These are phyloP conservation scores for Penicillium chermesinum DNA, from an alignment of 495 filamentous ascomycete species.

Conservation along the genomic window DNA sequence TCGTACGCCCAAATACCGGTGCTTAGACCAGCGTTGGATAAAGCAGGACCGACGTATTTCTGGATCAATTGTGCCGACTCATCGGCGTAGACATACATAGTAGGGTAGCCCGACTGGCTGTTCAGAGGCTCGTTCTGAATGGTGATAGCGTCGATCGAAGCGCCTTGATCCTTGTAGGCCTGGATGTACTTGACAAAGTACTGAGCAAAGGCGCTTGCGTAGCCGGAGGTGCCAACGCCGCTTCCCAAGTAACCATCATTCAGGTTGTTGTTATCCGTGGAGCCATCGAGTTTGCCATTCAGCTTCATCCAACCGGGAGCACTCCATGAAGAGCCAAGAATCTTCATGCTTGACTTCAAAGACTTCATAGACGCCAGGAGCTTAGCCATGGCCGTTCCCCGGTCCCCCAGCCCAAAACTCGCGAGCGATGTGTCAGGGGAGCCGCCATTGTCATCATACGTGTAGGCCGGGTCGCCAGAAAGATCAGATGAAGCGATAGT, in stretches of 20 bases:
- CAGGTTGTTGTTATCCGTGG: constrained; percentile 46
- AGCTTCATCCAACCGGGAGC: constrained; percentile 57
- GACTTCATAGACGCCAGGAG: constrained; percentile 25
- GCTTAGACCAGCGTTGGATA: constrained; percentile 34
- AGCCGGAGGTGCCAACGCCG: constrained; percentile 24
- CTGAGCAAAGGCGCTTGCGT: constrained; percentile 42
- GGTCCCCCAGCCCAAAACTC: constrained; percentile 44
- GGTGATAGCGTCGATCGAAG: constrained; percentile 48
- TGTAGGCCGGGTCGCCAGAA: constrained; percentile 42
- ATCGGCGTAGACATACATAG: constrained; percentile 49
- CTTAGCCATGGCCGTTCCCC: constrained; percentile 48
- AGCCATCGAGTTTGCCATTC: constrained; percentile 45
- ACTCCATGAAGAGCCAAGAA: constrained; percentile 51
- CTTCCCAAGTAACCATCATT: constrained; percentile 34
- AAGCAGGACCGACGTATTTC: constrained; percentile 45
- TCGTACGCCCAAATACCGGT: constrained; percentile 53
- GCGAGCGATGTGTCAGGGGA: constrained; percentile 35
- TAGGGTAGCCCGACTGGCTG: constrained; percentile 47
- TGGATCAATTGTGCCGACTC: constrained; percentile 45
- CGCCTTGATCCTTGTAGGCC: constrained; percentile 40
- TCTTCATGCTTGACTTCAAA: constrained; percentile 35
- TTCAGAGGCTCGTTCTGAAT: constrained; percentile 56
- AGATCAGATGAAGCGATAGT: constrained; percentile 52
- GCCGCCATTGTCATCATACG: constrained; percentile 47
- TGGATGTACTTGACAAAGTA: constrained; percentile 57